Conservation (phyloP, 2,329 filamentous ascomycete species). For the Cladophialophora exuberans region DNA sequence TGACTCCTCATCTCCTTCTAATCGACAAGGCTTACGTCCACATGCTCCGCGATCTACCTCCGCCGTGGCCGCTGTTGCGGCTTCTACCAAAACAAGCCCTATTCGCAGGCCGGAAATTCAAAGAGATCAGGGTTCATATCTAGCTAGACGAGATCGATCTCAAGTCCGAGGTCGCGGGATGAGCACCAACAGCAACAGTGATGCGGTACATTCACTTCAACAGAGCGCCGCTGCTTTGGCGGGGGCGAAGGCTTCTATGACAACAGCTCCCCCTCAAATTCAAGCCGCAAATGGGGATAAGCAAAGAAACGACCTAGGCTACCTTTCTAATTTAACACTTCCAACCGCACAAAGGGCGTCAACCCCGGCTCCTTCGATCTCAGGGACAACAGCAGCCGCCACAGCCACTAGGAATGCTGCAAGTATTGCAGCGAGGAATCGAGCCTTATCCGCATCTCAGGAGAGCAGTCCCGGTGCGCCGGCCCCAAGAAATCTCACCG, state of each 20-base stretch:
- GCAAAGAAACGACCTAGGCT: constrained; percentile 17
- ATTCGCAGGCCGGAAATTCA: constrained; percentile 21
- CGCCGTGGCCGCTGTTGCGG: constrained; percentile 27
- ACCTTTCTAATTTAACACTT: constrained; percentile 13
- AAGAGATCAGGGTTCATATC: constrained; percentile 19
- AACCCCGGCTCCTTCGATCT: constrained; percentile 14
- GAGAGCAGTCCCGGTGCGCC: constrained; percentile 13
- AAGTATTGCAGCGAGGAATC: constrained; percentile 14
- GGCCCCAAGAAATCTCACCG: neutral
- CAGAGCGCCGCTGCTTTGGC: constrained; percentile 26
- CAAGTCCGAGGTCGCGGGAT: constrained; percentile 17
- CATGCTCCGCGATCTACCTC: constrained; percentile 27
- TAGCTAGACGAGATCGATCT: constrained; percentile 11
- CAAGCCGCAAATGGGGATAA: constrained; percentile 17
- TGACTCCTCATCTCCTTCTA: constrained; percentile 21
- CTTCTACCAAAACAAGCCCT: constrained; percentile 29
- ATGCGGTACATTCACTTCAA: constrained; percentile 9
- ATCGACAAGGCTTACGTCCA: constrained; percentile 13
- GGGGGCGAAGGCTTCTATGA: constrained; percentile 27
- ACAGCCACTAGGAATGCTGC: constrained; percentile 26
- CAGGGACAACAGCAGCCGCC: constrained; percentile 21
- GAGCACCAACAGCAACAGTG: constrained; percentile 24
- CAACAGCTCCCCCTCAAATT: constrained; percentile 7
- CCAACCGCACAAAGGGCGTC: constrained; percentile 12
- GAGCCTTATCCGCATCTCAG: constrained; percentile 16